phyloP scores from a whole-genome alignment of 371 early-diverging fungal species.

The Ordospora colligata region DNA sequence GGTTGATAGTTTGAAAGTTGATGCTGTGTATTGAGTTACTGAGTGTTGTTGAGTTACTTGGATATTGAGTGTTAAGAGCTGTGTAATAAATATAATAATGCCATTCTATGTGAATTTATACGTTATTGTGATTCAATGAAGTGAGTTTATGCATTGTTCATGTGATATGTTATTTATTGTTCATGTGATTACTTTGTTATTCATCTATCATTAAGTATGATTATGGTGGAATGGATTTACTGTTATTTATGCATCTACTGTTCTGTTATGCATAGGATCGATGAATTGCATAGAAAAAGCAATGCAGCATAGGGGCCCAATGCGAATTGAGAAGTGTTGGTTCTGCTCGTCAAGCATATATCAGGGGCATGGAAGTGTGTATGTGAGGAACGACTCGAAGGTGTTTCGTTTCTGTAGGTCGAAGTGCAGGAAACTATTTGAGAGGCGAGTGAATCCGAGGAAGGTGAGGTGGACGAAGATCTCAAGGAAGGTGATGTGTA shows the following conservation, averaged over 20 bases:
- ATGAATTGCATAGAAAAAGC: not conserved
- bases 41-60: too few relatives aligned
- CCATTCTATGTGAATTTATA: too few relatives aligned
- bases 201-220: too few relatives aligned
- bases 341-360: conserved; percentile 94
- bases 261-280: not conserved
- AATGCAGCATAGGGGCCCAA: conserved; percentile 49
- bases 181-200: too few relatives aligned
- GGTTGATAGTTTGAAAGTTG: not conserved
- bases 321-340: conserved; percentile 97
- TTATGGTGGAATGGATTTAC: too few relatives aligned
- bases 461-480: conserved; percentile 98
- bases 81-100: too few relatives aligned
- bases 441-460: conserved; percentile 95
- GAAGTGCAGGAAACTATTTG: conserved; percentile 96
- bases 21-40: not conserved
- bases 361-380: conserved; percentile 94
- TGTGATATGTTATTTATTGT: too few relatives aligned
- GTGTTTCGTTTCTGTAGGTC: conserved; percentile 91
- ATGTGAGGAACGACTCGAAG: conserved; percentile 90
- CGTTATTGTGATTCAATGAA: too few relatives aligned
- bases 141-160: too few relatives aligned
- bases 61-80: too few relatives aligned
- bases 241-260: not conserved
- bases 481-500: conserved; percentile 84